phyloP scores from a whole-genome alignment of 176 grass and related monocot genomes.

The Zea mays region DNA sequence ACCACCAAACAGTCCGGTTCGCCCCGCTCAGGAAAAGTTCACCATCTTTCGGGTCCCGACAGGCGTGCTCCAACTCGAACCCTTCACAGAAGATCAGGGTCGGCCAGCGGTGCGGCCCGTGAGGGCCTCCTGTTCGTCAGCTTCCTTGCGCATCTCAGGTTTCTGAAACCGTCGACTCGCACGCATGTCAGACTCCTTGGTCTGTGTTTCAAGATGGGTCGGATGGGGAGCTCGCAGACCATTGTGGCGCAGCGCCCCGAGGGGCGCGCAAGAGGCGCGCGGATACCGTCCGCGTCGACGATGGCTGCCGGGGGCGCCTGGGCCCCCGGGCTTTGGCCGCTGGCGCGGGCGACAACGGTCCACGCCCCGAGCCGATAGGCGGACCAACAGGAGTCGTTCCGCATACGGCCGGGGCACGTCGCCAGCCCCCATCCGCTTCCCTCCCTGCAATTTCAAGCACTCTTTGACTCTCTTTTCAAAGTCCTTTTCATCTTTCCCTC shows the following conservation, averaged over 20 bases:
- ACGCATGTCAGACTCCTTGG: too few relatives aligned
- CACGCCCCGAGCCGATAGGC: too few relatives aligned
- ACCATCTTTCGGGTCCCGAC: constrained; percentile 87
- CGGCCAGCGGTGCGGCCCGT: constrained; percentile 47
- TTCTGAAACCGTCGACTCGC: too few relatives aligned
- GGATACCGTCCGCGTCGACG: too few relatives aligned
- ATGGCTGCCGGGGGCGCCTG: too few relatives aligned
- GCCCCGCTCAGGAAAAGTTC: constrained; percentile 72
- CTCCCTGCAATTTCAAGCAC: constrained; percentile 67
- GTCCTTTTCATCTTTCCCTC: constrained; percentile 67
- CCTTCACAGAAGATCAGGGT: constrained; percentile 72
- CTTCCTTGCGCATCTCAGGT: background rate
- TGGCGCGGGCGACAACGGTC: too few relatives aligned
- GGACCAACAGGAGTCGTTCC: background rate
- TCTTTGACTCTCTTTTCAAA: constrained; percentile 78
- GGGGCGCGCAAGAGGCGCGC: too few relatives aligned
- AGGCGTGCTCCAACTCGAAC: constrained; percentile 78
- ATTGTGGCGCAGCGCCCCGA: too few relatives aligned
- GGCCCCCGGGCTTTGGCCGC: too few relatives aligned
- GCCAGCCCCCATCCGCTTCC: constrained; percentile 65
- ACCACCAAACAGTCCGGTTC: constrained; percentile 2
- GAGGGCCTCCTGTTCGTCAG: background rate
- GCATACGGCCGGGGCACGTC: constrained; percentile 30
- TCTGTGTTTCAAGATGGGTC: too few relatives aligned
- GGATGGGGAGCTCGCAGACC: too few relatives aligned